phyloP scores from a whole-genome alignment of 2,329 filamentous ascomycete species.

The Botryotinia calthae region DNA sequence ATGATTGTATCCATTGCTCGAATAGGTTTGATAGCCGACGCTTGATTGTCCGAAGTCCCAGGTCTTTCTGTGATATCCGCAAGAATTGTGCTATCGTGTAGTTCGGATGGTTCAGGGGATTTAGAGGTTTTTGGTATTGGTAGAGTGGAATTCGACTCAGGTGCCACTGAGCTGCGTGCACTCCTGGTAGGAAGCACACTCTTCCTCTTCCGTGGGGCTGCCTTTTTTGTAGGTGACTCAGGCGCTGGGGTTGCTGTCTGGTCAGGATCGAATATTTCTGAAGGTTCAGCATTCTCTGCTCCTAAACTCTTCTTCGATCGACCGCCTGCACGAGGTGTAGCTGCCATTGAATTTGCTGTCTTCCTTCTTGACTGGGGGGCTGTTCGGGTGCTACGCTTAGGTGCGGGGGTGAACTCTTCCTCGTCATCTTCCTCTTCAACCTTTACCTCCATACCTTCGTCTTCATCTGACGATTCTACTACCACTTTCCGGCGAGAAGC shows the following conservation, averaged over 20 bases:
- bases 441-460: slow-evolving; percentile 64
- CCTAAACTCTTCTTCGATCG: slow-evolving; percentile 44
- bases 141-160: slow-evolving; percentile 39
- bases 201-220: slow-evolving; percentile 66
- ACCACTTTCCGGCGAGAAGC: slow-evolving; percentile 68
- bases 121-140: slow-evolving; percentile 55
- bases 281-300: slow-evolving; percentile 54
- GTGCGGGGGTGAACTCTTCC: slow-evolving; percentile 73
- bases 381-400: slow-evolving; percentile 54
- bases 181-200: slow-evolving; percentile 45
- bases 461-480: slow-evolving; percentile 72
- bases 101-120: slow-evolving; percentile 54
- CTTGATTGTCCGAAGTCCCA: slow-evolving; percentile 47
- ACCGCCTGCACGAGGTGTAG: slow-evolving; percentile 37
- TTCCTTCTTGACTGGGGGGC: slow-evolving; percentile 52
- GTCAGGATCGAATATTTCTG: slow-evolving; percentile 58
- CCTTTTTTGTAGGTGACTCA: slow-evolving; percentile 53
- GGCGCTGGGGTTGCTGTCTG: slow-evolving; percentile 50
- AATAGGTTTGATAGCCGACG: slow-evolving; percentile 64
- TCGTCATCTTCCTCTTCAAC: slow-evolving; percentile 56
- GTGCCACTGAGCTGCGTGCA: slow-evolving; percentile 36
- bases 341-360: slow-evolving; percentile 37
- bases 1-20: slow-evolving; percentile 74
- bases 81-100: slow-evolving; percentile 56
- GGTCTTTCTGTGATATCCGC: slow-evolving; percentile 69